Conservation (phyloP, 2,329 filamentous ascomycete species). For the Trichoderma asperellum region DNA sequence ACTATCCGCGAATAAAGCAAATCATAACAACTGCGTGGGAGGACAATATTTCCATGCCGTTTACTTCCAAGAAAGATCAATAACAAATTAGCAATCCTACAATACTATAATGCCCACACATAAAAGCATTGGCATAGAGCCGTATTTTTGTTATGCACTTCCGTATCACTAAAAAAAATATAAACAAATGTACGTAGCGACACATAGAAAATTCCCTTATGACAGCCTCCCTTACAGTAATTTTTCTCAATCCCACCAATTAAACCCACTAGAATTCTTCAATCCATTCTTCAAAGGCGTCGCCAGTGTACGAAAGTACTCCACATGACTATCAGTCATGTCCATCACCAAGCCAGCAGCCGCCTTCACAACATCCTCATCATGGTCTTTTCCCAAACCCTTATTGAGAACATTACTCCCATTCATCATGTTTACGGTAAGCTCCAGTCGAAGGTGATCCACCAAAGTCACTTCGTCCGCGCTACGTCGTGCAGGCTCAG, state of each 20-base stretch:
- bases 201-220: background rate
- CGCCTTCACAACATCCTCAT: background rate
- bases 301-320: conserved; percentile 10
- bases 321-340: conserved; percentile 28
- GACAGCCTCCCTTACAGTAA: background rate
- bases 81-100: too few relatives aligned
- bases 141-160: background rate
- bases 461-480: conserved; percentile 14
- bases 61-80: too few relatives aligned
- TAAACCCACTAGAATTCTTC: background rate
- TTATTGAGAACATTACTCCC: background rate
- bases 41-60: too few relatives aligned
- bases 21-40: too few relatives aligned
- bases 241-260: background rate
- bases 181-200: too few relatives aligned
- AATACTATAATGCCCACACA: too few relatives aligned
- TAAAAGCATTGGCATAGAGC: too few relatives aligned
- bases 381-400: background rate
- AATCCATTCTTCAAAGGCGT: background rate
- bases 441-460: conserved; percentile 34
- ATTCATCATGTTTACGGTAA: conserved; percentile 28
- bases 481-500: background rate
- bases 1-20: too few relatives aligned
- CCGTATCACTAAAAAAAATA: background rate
- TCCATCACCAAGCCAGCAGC: conserved; percentile 26